phyloP scores from a whole-genome alignment of 345 rosid genomes.

The Xanthoceras sorbifolium region DNA sequence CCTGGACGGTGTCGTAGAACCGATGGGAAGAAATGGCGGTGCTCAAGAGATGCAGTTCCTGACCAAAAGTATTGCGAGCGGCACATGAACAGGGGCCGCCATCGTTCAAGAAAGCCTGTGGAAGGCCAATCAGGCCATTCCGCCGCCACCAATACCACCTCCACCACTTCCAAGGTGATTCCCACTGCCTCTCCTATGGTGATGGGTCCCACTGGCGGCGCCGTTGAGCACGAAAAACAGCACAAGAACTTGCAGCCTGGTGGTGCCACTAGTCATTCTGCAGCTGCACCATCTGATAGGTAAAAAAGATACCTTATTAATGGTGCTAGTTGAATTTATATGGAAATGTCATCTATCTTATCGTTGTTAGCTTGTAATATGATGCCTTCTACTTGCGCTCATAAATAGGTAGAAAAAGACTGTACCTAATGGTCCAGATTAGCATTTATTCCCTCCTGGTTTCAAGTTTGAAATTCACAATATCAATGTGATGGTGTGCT shows the following conservation, averaged over 20 bases:
- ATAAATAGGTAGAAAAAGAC: too few relatives aligned
- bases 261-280: slow-evolving; percentile 29
- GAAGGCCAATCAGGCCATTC: slow-evolving; percentile 93
- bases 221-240: slow-evolving; percentile 49
- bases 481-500: too few relatives aligned
- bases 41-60: slow-evolving; percentile 90
- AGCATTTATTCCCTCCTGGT: too few relatives aligned
- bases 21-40: slow-evolving; percentile 99
- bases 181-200: slow-evolving; percentile 29
- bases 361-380: not conserved
- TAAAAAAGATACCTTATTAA: not conserved
- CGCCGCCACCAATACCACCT: slow-evolving; percentile 40
- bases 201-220: slow-evolving; percentile 31
- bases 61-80: slow-evolving; percentile 97
- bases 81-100: slow-evolving; percentile 98
- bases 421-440: too few relatives aligned
- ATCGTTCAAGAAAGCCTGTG: slow-evolving; percentile 99
- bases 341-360: not conserved
- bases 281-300: slow-evolving; percentile 33
- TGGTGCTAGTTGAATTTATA: not conserved
- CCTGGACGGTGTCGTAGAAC: slow-evolving; percentile 98
- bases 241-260: slow-evolving; percentile 50
- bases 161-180: slow-evolving; percentile 32
- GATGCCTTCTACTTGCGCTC: too few relatives aligned
- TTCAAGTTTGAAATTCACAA: too few relatives aligned